Evolutionary conservation across 164 flowering plant genomes (phyloP).

Genomic region (Vitis rupestris): DNA sequence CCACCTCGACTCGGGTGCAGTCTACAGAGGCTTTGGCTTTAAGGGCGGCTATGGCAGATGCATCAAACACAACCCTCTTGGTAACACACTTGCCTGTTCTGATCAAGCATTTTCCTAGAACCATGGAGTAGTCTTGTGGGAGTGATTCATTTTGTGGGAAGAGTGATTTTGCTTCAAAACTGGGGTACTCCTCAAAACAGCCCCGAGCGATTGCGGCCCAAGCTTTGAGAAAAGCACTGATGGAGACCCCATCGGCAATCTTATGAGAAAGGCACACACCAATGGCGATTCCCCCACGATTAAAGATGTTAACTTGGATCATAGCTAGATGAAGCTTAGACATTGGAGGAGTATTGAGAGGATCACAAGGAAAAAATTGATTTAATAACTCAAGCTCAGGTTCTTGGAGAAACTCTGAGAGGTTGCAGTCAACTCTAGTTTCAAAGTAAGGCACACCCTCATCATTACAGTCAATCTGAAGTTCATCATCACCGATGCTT

Average conservation of each 20-base stretch:
- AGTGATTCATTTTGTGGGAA: conserved; percentile 27
- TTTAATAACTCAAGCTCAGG: conserved; percentile 17
- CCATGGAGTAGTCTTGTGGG: conserved; percentile 10
- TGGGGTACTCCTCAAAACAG: conserved; percentile 11
- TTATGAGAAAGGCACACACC: conserved; percentile 48
- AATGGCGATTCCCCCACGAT: conserved; percentile 60
- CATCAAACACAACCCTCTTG: conserved; percentile 44
- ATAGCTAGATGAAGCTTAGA: conserved; percentile 15
- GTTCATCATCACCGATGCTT: conserved; percentile 18
- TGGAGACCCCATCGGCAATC: conserved; percentile 37
- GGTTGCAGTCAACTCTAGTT: conserved; percentile 16
- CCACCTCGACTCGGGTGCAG: conserved; percentile 45
- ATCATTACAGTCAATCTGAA: conserved; percentile 23
- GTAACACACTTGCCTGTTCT: conserved; percentile 33
- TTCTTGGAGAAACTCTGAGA: conserved; percentile 17
- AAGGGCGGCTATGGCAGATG: conserved; percentile 30
- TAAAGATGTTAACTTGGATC: conserved; percentile 43
- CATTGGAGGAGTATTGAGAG: background rate
- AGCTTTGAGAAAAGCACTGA: conserved; percentile 30
- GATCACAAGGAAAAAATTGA: conserved; percentile 25
- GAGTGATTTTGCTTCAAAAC: conserved; percentile 20
- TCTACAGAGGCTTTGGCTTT: conserved; percentile 16
- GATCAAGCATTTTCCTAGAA: conserved; percentile 12
- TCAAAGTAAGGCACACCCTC: conserved; percentile 32
- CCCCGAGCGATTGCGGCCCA: conserved; percentile 44